Evolutionary conservation across 1,284 basidiomycete species (phyloP), one percentile per base, ranked within the genome.

Genomic region (Bjerkandera adusta): DNA sequence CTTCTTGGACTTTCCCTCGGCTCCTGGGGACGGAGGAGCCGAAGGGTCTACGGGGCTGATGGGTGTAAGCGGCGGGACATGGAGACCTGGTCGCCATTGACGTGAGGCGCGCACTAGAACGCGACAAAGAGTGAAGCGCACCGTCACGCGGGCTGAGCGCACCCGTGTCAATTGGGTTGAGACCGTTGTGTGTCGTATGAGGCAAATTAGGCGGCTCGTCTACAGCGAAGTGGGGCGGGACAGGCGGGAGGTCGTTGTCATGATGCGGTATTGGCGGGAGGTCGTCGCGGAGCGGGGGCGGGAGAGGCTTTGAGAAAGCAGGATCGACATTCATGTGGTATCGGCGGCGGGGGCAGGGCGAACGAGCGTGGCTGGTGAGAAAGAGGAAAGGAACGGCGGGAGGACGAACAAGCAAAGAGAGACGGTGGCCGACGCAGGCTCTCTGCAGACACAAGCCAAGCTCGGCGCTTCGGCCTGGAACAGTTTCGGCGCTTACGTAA

Each of bases 1-100:
- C 57, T 82, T 85, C 68, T 77, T 85, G 18, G 73, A 57, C 57
- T 72, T 82, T 32, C 67, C 65, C 34, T 73, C 75, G 5, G 62
- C 46, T 20, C 63, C 58, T 18, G 69, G 58, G 21, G 66, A 65
- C 22, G 56, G 30, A 3, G 58, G 57, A 18, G 35, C 29, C 7
- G 36, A 8, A n/a, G 62, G 59, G 32, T 54, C 50, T 24, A 50
- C 45, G 22, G 57, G 49, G 29, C 58, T 56, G 6, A 57, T 43
- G 13, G 61, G 57, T 8, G 57, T 55, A 6, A 53, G 37, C 26
- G 55, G 60, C 2, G 58, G 58, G 29, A 58, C 53, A 30, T 39
- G 20, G 50, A 63, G 56, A 36, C 56, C 65, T 65, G 50, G n/a
- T n/a, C 21, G 24, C 27, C n/a, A 20, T 12, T 30, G 29, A 22